Conservation (phyloP, 2,329 filamentous ascomycete genomes). For the Curvularia sp. region DNA sequence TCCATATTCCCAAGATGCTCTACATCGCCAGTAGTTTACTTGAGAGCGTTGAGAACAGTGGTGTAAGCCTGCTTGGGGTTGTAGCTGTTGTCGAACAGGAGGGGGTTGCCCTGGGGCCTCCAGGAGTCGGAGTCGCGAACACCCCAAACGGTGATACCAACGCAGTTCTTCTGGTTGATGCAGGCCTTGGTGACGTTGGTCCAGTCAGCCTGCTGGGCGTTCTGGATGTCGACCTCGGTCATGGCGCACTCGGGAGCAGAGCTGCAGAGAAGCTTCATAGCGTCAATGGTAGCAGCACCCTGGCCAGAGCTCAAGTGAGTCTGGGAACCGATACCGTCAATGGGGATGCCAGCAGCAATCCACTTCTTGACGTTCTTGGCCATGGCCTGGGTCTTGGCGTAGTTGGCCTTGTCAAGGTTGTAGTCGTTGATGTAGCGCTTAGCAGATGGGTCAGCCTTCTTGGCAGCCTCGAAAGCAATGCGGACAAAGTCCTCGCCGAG, state of each 20-base stretch:
- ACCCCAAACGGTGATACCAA: slow-evolving; percentile 72
- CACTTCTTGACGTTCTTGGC: slow-evolving; percentile 69
- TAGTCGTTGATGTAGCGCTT: slow-evolving; percentile 80
- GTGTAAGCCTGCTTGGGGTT: slow-evolving; percentile 54
- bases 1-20: neutral
- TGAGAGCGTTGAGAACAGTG: slow-evolving; percentile 40
- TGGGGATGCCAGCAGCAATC: slow-evolving; percentile 67
- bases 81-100: slow-evolving; percentile 56
- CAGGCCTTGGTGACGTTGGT: slow-evolving; percentile 65
- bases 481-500: slow-evolving; percentile 74
- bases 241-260: slow-evolving; percentile 67
- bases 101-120: slow-evolving; percentile 53
- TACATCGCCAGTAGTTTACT: slow-evolving; percentile 14
- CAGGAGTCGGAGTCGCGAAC: slow-evolving; percentile 57
- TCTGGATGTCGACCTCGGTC: slow-evolving; percentile 73
- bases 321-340: slow-evolving; percentile 64
- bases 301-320: slow-evolving; percentile 61
- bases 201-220: slow-evolving; percentile 65
- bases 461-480: slow-evolving; percentile 75
- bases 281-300: slow-evolving; percentile 57
- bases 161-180: slow-evolving; percentile 65
- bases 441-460: slow-evolving; percentile 69
- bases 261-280: slow-evolving; percentile 61
- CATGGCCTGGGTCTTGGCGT: slow-evolving; percentile 67
- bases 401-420: slow-evolving; percentile 66